Evolutionary conservation across 805 yeast genomes (phyloP).

Genomic region (Dipodascus albidus): DNA sequence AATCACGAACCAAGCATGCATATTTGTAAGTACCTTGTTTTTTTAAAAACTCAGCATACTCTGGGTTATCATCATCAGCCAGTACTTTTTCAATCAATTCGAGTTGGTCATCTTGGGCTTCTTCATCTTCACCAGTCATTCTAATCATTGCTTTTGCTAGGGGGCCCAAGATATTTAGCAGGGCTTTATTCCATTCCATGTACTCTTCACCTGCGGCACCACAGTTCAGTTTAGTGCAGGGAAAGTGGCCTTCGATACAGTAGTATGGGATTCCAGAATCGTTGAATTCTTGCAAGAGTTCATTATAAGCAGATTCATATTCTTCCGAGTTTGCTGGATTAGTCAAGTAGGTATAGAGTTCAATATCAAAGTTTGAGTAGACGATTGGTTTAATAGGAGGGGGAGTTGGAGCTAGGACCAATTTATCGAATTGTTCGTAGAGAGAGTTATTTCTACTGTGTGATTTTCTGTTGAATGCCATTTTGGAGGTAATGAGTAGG

Average conservation of each 20-base stretch:
- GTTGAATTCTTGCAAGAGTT: background rate
- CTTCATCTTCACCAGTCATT: slow-evolving; percentile 1
- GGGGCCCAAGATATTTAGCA: background rate
- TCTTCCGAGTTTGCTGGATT: background rate
- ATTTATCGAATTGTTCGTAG: background rate
- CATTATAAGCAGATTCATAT: background rate
- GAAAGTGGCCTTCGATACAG: background rate
- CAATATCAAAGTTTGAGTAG: background rate
- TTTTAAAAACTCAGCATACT: background rate
- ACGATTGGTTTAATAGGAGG: background rate
- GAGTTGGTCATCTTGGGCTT: background rate
- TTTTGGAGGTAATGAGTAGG: background rate
- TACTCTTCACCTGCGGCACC: slow-evolving; percentile 1
- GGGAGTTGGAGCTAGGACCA: background rate
- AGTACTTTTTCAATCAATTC: background rate
- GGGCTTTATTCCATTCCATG: background rate
- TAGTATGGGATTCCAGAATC: background rate
- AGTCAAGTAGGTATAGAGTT: background rate
- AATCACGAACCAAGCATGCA: background rate
- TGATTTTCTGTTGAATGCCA: background rate
- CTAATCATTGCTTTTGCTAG: background rate
- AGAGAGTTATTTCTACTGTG: background rate
- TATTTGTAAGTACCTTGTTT: background rate
- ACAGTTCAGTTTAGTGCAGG: background rate
- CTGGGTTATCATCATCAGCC: background rate